Base-by-base conservation (phyloP, 208 protist species). In the Wallacemonas rigidus region DNA sequence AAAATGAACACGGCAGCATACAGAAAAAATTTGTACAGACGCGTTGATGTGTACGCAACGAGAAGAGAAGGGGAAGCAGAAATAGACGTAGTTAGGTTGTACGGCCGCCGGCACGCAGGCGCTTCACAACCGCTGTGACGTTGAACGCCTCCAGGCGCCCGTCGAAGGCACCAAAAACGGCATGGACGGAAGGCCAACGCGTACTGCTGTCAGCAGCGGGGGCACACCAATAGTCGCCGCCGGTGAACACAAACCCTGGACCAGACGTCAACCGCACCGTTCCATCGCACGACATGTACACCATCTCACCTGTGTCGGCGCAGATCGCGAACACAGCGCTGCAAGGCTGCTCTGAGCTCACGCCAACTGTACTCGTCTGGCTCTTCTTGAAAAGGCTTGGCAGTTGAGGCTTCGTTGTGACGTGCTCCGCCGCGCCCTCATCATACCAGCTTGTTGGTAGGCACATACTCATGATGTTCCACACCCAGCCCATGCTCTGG, bases 111-210 rank as follows among this genome's bases (percentile, higher is more conserved):
- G 41, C 39, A 15, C 47, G 50, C 17, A 76, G 41, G 5, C 53
- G 67, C 47, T 67, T 55, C 5, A 63, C 54, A 7, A 70, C 60
- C 3, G 60, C 48, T 1, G 72, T 79, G 2, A 84, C 56, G 64
- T 87, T 76, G 41, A 77, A 84, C 1, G 71, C 67, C 67, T 87
- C 82, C 14, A 80, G 44, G 1, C 82, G 73, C 1, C 82, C 82
- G 17, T 87, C 79, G 36, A 84, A 81, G 47, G 69, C 67, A 57
- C 61, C 82, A 69, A 87, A 71, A 12, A 84, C 14, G 6, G 40
- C 41, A 41, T 65, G 60, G 50, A 72, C 17, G n/a, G 67, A 15
- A 4, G 60, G 60, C 60, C 60, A 65, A 17, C 60, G 38, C 47
- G 26, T 26, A 26, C 44, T 43, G 70, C 62, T 38, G 50, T 14